Evolutionary conservation across 2,329 filamentous ascomycete species (phyloP).

Genomic region (Tothia fuscella): DNA sequence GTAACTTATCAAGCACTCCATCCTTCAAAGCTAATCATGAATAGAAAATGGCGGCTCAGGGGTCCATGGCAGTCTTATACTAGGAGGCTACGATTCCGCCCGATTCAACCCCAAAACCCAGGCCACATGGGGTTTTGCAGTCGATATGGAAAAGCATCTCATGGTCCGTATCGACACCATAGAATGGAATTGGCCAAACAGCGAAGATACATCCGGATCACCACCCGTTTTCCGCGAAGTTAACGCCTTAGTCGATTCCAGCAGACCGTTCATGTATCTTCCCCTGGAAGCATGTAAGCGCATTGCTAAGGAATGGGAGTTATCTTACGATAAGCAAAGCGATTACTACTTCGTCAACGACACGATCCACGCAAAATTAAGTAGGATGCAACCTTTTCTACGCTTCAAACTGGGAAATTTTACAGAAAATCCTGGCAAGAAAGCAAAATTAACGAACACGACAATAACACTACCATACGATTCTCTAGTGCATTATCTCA

Average conservation of each 20-base stretch:
- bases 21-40: background rate
- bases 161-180: background rate
- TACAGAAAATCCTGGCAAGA: background rate
- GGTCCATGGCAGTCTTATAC: conserved; percentile 20
- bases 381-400: too few species aligned
- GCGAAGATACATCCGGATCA: background rate
- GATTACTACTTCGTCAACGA: conserved; percentile 3
- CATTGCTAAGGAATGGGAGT: background rate
- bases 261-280: background rate
- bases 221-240: background rate
- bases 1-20: conserved; percentile 13
- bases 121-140: conserved; percentile 5
- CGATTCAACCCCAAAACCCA: conserved; percentile 19
- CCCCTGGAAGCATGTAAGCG: background rate
- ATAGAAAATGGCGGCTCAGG: conserved; percentile 1
- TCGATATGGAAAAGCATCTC: background rate
- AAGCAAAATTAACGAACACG: background rate
- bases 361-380: background rate
- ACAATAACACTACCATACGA: conserved; percentile 20
- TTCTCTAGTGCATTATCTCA: conserved; percentile 18
- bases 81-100: conserved; percentile 28
- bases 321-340: background rate
- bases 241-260: background rate
- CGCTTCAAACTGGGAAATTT: background rate
- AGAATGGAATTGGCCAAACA: background rate